Conservation (phyloP, 208 protist species). For the Angomonas deanei region DNA sequence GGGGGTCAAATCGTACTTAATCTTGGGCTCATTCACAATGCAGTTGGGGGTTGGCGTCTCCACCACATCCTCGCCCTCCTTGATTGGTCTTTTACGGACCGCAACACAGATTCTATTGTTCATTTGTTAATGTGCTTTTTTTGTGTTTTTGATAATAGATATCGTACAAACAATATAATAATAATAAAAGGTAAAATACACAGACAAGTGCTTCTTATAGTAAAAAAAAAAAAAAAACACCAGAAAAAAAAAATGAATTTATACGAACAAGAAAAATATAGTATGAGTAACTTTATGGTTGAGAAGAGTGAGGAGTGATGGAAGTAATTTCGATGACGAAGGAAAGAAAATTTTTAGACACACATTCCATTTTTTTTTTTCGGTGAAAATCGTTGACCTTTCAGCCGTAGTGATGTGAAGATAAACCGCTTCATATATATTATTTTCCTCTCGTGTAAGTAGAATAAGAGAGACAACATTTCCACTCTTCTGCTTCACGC, state of each 20-base stretch:
- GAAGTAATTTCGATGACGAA: background rate
- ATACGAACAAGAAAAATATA: slow-evolving; percentile 1
- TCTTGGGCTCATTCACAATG: slow-evolving; percentile 90
- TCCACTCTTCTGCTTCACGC: no score
- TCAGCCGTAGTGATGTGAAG: no score
- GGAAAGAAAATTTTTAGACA: background rate
- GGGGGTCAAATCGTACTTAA: slow-evolving; percentile 94
- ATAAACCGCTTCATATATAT: no score
- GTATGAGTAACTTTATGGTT: no score
- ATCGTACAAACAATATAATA: background rate
- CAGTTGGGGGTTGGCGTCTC: slow-evolving; percentile 62
- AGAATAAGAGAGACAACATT: no score
- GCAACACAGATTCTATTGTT: slow-evolving; percentile 86
- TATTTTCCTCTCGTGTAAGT: no score
- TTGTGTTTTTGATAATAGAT: slow-evolving; percentile 8
- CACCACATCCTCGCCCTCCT: slow-evolving; percentile 58
- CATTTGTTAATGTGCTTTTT: background rate
- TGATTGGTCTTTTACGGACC: slow-evolving; percentile 86
- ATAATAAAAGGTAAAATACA: slow-evolving; percentile 4
- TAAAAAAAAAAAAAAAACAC: slow-evolving; percentile 8
- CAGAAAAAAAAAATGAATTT: no score
- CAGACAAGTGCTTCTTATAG: no score
- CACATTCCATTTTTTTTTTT: no score
- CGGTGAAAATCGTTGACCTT: no score
- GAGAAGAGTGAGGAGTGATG: no score